These are phyloP conservation scores for Rhizopogon roseolus DNA, from an alignment of 768 basidiomycete species.

Conservation along the genomic window DNA sequence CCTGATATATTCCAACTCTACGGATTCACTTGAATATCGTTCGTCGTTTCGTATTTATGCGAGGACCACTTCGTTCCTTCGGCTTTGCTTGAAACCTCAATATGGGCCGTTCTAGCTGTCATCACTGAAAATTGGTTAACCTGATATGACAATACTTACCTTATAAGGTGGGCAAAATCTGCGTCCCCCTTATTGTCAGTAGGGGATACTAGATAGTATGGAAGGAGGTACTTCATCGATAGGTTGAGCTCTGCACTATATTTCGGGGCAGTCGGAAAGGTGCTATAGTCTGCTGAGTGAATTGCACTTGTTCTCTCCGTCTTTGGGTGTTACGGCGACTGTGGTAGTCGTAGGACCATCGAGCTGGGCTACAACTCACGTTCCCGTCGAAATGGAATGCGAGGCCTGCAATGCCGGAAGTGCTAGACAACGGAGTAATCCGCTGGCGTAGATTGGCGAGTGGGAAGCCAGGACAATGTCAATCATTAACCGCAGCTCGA, in stretches of 20 bases:
- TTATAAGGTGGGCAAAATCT: too few relatives aligned
- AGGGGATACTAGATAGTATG: too few relatives aligned
- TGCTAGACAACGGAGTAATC: conserved; percentile 19
- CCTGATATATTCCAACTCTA: too few relatives aligned
- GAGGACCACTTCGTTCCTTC: too few relatives aligned
- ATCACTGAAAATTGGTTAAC: too few relatives aligned
- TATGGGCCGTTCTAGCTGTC: background rate
- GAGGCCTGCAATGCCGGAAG: conserved; percentile 33
- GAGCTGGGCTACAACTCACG: conserved; percentile 50
- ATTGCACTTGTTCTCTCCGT: conserved; percentile 30
- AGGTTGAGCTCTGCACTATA: too few relatives aligned
- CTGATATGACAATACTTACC: too few relatives aligned
- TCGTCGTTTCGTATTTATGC: too few relatives aligned
- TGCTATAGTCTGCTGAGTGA: conserved; percentile 40
- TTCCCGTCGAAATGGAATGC: conserved; percentile 52
- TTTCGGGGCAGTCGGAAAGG: conserved; percentile 36
- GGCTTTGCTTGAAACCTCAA: background rate
- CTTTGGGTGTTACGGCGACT: conserved; percentile 25
- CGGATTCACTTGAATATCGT: too few relatives aligned
- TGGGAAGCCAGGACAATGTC: conserved; percentile 47
- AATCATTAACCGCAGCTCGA: conserved; percentile 25
- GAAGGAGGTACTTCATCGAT: conserved; percentile 30
- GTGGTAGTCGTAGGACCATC: conserved; percentile 11
- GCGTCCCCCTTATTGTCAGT: too few relatives aligned
- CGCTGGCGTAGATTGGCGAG: conserved; percentile 35